Evolutionary conservation across 805 yeast species (phyloP), one percentile per base, ranked within the genome.

Genomic region (Candida alai): DNA sequence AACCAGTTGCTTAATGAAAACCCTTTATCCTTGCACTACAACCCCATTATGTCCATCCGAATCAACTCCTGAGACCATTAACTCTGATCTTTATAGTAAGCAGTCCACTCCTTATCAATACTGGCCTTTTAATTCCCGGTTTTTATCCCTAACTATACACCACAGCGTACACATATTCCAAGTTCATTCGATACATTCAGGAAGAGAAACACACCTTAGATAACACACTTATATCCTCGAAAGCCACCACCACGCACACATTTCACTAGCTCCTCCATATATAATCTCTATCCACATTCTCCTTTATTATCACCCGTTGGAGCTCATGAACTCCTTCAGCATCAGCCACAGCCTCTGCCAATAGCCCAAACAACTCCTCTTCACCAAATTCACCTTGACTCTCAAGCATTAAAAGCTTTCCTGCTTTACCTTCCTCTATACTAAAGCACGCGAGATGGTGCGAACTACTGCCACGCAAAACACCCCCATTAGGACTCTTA

Each of bases 371-470:
- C 15, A 87, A 49, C 41, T 77, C 69, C 1, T 66, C 58, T 45
- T 82, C 76, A 2, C 73, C 62, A 47, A 88, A 87, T 1, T 62
- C 58, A 4, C 97, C 97, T 33, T 70, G 61, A 35, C 90, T 80
- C 42, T 88, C 96, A 36, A 78, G 60, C 34, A 78, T 61, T n/a
- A 89, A 55, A 4, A 90, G 52, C 29, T 81, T 70, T 32, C 68
- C 62, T 2, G 78, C 73, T 23, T 62, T 56, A 4, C 69, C 70
- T 30, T 76, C 69, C 17, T 66, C 60, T 12, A 81, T 60, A 36
- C 71, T 76, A 48, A 74, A 80, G 10, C 80, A 85, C 5, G 79
- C 64, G 6, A 78, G 70, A 56, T 87, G 96, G 30, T 75, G 71
- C 4, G 94, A 81, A 19, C 46, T 54, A 4, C 81, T 64, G 1